A percentile compares a stretch with the other conserved stretches of the same genome.
Evolutionary conservation across 2,329 filamentous ascomycete species (phyloP).

Genomic region (Ophiocordyceps robertsii): DNA sequence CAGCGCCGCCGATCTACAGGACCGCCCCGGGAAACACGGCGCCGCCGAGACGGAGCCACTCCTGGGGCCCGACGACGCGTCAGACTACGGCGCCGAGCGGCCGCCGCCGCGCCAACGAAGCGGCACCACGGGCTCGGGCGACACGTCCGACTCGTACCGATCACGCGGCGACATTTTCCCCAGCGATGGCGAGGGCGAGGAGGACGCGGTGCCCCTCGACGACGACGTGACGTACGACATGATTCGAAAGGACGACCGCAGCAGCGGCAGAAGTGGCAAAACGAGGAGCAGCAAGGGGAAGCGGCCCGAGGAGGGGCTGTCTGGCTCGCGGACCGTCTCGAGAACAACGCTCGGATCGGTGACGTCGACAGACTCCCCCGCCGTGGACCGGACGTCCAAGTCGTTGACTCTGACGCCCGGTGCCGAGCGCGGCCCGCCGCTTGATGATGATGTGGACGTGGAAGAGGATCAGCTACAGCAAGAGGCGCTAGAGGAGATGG

Average conservation of each 20-base stretch:
- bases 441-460: conserved; percentile 36
- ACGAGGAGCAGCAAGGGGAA: conserved; percentile 49
- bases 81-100: conserved; percentile 13
- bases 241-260: conserved; percentile 62
- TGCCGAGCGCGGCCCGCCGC: conserved; percentile 26
- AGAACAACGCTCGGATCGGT: conserved; percentile 40
- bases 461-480: conserved; percentile 38
- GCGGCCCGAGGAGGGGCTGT: conserved; percentile 23
- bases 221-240: conserved; percentile 84
- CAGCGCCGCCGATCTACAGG: conserved; percentile 78
- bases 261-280: conserved; percentile 42
- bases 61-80: conserved; percentile 28
- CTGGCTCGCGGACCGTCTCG: conserved; percentile 39
- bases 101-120: conserved; percentile 45
- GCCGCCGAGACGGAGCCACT: conserved; percentile 56
- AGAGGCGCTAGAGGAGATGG: conserved; percentile 40
- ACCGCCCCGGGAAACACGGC: conserved; percentile 53
- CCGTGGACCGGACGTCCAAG: conserved; percentile 10
- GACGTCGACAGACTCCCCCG: conserved; percentile 19
- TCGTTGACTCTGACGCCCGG: conserved; percentile 21
- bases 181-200: conserved; percentile 73
- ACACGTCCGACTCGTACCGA: conserved; percentile 73
- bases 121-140: conserved; percentile 64
- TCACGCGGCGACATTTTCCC: conserved; percentile 85
- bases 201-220: conserved; percentile 83